Base-by-base conservation (phyloP, 163 green algal species). In the Coccomyxa subellipsoidea region DNA sequence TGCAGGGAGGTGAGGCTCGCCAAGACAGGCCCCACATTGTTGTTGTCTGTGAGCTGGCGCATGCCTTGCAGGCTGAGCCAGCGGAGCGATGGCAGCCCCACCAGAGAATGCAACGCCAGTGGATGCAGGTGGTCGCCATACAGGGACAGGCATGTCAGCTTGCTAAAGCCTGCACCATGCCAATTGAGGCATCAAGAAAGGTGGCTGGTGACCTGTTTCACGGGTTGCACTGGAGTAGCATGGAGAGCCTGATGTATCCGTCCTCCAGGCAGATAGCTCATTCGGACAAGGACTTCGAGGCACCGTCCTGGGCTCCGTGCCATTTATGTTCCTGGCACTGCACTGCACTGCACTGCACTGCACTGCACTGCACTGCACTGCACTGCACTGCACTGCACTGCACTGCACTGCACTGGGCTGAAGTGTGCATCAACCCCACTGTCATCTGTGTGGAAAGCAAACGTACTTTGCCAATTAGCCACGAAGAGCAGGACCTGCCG, bases 131-230 rank as follows among this genome's bases (percentile, higher is more conserved):
- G 15, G 18, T 34, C 27, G 18, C 66, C 66, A 32, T 18, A 7
- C 8, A 73, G n/a, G 21, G 29, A 36, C 66, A 73, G 66, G 66
- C 66, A 73, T 73, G 66, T 73, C 66, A 73, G n/a, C 29, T 34
- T 73, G 27, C 10, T 73, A n/a, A 73, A 73, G 66, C 66, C 66
- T 73, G 66, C 66, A 73, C 32, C 66, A 32, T 73, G n/a, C 66
- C 15, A 34, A 73, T 36, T 18, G 21, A 18, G 21, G 66, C 21
- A 73, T 73, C 18, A 18, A 36, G 66, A 23, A 23, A 12, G 18
- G 47, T 66, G 47, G 47, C 47, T 66, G 47, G 18, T 66, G 12
- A 66, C 12, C 47, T 66, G 47, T 18, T 29, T 12, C 47, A 18
- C 12, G 12, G 12, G 47, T 66, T 29, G 47, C 12, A 29, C 47